Conservation (phyloP, 2,329 filamentous ascomycete species). For the Arachnomyces sp. region DNA sequence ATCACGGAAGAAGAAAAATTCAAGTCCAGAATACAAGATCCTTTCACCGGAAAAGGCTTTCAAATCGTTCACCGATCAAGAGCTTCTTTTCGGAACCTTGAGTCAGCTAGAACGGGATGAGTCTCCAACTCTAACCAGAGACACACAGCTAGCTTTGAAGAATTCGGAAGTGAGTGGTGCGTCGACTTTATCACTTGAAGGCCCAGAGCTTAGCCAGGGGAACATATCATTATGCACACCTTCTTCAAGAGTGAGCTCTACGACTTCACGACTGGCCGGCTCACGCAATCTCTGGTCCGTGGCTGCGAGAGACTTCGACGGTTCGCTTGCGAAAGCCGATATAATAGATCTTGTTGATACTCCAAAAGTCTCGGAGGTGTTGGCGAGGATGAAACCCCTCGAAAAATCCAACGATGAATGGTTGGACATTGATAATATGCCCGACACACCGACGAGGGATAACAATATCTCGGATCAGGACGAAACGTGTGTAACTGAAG, state of each 20-base stretch:
- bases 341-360: slow-evolving; percentile 51
- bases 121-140: slow-evolving; percentile 50
- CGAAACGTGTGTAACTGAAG: background rate
- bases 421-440: slow-evolving; percentile 13
- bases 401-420: slow-evolving; percentile 10
- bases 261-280: slow-evolving; percentile 19
- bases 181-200: background rate
- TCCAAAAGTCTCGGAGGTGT: slow-evolving; percentile 8
- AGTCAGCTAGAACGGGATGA: slow-evolving; percentile 71
- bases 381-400: slow-evolving; percentile 2
- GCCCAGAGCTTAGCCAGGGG: slow-evolving; percentile 4
- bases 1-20: slow-evolving; percentile 13
- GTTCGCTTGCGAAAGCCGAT: slow-evolving; percentile 55
- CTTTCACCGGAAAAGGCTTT: slow-evolving; percentile 62
- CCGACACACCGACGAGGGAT: background rate
- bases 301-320: slow-evolving; percentile 57
- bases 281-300: slow-evolving; percentile 58
- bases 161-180: slow-evolving; percentile 20
- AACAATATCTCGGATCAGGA: too few species aligned
- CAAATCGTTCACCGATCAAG: slow-evolving; percentile 57
- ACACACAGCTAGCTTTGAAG: slow-evolving; percentile 23
- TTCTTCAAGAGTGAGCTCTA: slow-evolving; percentile 5
- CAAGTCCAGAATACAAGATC: slow-evolving; percentile 46
- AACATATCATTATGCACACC: too few species aligned
- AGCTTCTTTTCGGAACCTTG: slow-evolving; percentile 77